A percentile compares a stretch with the other conserved stretches of the same genome.
phyloP scores from a whole-genome alignment of 2,329 filamentous ascomycete genomes.

The Chaetothyriales sp. region DNA sequence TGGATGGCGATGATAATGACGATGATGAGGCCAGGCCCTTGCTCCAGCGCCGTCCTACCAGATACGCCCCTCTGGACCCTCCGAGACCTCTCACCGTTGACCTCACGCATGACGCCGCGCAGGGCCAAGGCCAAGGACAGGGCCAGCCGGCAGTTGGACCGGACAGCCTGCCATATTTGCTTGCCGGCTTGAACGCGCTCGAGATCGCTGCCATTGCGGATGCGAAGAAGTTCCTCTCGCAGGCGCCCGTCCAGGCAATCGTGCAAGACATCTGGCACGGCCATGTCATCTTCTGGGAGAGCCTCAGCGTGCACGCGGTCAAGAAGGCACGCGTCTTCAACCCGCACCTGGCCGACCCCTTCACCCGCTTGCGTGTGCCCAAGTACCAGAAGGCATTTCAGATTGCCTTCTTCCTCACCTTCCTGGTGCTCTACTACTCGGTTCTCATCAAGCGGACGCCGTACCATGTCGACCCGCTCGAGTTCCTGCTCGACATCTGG shows the following conservation, averaged over 20 bases:
- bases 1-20: neutral
- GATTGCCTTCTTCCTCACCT: constrained; percentile 61
- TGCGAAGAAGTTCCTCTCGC: constrained; percentile 71
- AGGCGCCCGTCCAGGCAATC: constrained; percentile 66
- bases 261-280: constrained; percentile 75
- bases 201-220: constrained; percentile 71
- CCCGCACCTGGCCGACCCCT: constrained; percentile 50
- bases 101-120: neutral
- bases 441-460: constrained; percentile 63
- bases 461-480: constrained; percentile 48
- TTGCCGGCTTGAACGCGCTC: constrained; percentile 67
- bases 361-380: constrained; percentile 62
- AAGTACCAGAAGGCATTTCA: constrained; percentile 76
- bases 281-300: constrained; percentile 76
- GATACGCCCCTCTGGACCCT: constrained; percentile 6
- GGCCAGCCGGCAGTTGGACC: constrained; percentile 1
- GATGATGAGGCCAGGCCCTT: constrained; percentile 20
- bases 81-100: constrained; percentile 8
- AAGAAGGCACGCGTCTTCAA: constrained; percentile 70
- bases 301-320: constrained; percentile 52
- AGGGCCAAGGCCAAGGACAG: neutral
- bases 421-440: constrained; percentile 70
- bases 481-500: constrained; percentile 69
- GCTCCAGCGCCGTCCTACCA: constrained; percentile 10
- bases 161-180: constrained; percentile 52